Conservation (phyloP, 1,139 yeast genomes). For the Entelexis sorbosivorans region DNA sequence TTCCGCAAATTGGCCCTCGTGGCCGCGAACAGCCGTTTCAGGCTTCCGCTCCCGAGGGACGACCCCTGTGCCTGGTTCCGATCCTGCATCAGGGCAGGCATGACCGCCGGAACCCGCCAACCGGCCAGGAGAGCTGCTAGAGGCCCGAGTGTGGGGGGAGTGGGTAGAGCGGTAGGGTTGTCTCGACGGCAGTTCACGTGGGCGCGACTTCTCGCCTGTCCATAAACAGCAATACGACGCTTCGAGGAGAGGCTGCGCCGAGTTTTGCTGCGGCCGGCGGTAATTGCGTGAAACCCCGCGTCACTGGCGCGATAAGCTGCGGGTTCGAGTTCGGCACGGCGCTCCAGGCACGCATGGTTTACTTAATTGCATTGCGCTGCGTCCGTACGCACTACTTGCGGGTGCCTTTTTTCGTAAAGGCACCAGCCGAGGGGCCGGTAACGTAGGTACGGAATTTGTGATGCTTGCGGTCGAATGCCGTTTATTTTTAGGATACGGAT, state of each 20-base stretch:
- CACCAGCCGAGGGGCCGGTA: no score
- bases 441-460: no score
- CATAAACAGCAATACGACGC: not conserved
- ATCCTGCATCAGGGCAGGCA: not conserved
- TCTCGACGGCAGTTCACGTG: not conserved
- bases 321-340: no score
- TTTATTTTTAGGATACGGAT: no score
- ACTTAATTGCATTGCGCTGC: no score
- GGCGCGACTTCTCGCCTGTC: not conserved
- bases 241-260: not conserved
- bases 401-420: no score
- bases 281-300: not conserved
- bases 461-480: no score
- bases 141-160: not conserved
- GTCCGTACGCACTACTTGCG: no score
- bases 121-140: not conserved
- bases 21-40: not conserved
- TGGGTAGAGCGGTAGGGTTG: constrained; percentile 1
- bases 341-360: no score
- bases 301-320: not conserved
- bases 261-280: not conserved
- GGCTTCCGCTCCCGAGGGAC: not conserved
- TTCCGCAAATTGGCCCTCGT: not conserved
- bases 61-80: not conserved
- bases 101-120: not conserved